Conservation (phyloP, 129 eudicot species). For the Lactuca sativa region DNA sequence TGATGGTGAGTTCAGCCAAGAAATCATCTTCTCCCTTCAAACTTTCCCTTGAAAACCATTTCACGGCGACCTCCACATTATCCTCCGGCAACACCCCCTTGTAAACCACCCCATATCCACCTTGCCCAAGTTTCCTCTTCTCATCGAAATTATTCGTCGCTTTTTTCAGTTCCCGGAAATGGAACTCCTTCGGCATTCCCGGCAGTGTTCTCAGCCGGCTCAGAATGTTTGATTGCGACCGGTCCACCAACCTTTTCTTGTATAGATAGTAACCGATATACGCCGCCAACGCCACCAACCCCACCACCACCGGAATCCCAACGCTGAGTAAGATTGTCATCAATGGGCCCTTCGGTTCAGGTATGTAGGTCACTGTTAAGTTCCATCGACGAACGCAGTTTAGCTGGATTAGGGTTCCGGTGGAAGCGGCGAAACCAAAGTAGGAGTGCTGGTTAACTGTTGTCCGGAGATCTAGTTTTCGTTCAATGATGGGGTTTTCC, state of each 20-base stretch:
- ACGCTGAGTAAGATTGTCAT: constrained; percentile 40
- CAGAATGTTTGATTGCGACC: constrained; percentile 42
- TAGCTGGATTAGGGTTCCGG: constrained; percentile 46
- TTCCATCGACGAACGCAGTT: constrained; percentile 81
- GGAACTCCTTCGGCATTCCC: constrained; percentile 74
- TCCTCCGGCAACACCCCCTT: constrained; percentile 59
- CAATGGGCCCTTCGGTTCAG: constrained; percentile 21
- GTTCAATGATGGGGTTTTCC: constrained; percentile 36
- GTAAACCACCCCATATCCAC: constrained; percentile 86
- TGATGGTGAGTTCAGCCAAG: constrained; percentile 92
- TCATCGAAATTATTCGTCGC: constrained; percentile 88
- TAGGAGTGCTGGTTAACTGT: constrained; percentile 40
- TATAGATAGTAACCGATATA: constrained; percentile 25
- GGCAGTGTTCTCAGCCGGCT: constrained; percentile 72
- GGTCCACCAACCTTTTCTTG: constrained; percentile 21
- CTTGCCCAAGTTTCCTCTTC: constrained; percentile 73
- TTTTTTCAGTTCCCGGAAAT: constrained; percentile 63
- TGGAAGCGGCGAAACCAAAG: constrained; percentile 84
- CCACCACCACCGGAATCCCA: constrained; percentile 46
- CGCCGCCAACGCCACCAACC: constrained; percentile 32
- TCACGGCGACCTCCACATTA: constrained; percentile 71
- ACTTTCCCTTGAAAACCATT: constrained; percentile 72
- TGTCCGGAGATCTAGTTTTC: constrained; percentile 43
- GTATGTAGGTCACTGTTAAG: constrained; percentile 42
- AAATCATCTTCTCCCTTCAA: constrained; percentile 85